A percentile compares a stretch with the other conserved stretches of the same genome.
Conservation (phyloP, 208 protist species). For the Crithidia expoeki region DNA sequence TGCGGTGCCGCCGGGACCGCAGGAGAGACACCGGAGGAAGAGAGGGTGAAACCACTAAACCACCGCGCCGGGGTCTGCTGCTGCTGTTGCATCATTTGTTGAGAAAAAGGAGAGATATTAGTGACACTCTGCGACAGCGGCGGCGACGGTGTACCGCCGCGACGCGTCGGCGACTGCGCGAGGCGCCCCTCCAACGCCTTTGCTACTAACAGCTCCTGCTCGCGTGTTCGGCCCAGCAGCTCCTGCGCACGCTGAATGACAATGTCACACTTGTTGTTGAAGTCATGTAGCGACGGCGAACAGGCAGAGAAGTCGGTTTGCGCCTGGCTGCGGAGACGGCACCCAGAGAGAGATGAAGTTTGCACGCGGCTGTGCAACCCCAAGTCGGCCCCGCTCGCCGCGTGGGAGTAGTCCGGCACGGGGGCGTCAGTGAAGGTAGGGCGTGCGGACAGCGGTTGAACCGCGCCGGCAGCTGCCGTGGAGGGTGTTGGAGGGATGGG, state of each 20-base stretch:
- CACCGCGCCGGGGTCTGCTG: constrained; percentile 14
- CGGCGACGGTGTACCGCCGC: constrained; percentile 7
- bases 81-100: constrained; percentile 4
- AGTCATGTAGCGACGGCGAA: constrained; percentile 29
- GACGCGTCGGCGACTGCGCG: constrained; percentile 37
- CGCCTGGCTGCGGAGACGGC: not conserved
- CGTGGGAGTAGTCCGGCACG: constrained; percentile 23
- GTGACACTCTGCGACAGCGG: constrained; percentile 3
- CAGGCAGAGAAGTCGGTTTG: not conserved
- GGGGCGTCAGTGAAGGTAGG: not conserved
- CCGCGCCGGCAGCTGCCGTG: not conserved
- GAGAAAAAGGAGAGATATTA: not conserved
- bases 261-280: constrained; percentile 44
- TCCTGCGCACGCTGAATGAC: constrained; percentile 54
- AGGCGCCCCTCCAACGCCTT: constrained; percentile 44
- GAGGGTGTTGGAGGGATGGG: not conserved
- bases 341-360: constrained; percentile 9
- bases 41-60: not conserved
- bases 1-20: constrained; percentile 5
- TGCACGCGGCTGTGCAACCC: constrained; percentile 31
- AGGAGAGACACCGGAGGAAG: not conserved
- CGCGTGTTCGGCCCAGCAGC: constrained; percentile 47
- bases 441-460: not conserved
- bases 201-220: constrained; percentile 37
- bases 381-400: constrained; percentile 32